Conservation (phyloP, 768 basidiomycete species). For the Candolleomyces efflorescens region DNA sequence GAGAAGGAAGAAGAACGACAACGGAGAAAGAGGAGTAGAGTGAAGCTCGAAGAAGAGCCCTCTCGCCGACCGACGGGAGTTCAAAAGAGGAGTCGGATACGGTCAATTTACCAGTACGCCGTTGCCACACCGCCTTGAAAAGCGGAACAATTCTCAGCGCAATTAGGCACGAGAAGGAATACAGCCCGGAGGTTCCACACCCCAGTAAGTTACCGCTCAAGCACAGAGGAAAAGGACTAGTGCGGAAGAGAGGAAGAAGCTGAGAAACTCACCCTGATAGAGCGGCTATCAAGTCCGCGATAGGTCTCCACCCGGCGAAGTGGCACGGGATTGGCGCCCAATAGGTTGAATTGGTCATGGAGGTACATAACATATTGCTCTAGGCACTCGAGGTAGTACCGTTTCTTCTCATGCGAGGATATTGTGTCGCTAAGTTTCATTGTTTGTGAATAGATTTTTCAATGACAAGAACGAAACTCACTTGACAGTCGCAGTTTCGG, state of each 20-base stretch:
- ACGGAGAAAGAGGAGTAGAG: neutral
- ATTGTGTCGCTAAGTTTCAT: slow-evolving; percentile 53
- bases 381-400: slow-evolving; percentile 68
- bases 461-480: slow-evolving; percentile 25
- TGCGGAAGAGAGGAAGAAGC: neutral
- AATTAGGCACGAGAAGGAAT: neutral
- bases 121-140: neutral
- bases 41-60: neutral
- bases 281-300: slow-evolving; percentile 56
- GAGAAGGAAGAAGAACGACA: neutral
- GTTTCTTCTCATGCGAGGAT: slow-evolving; percentile 74
- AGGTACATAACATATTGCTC: slow-evolving; percentile 68
- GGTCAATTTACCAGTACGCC: neutral
- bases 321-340: slow-evolving; percentile 41
- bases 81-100: neutral
- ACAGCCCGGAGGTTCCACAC: neutral
- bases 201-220: neutral
- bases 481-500: slow-evolving; percentile 52
- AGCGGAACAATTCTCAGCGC: neutral
- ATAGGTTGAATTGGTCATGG: slow-evolving; percentile 53
- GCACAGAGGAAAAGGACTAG: neutral
- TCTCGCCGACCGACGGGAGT: neutral
- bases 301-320: slow-evolving; percentile 50
- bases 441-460: neutral
- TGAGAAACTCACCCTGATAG: slow-evolving; percentile 47